Evolutionary conservation across 176 grass and related monocot genomes (phyloP).

Genomic region (Phoenix dactylifera): DNA sequence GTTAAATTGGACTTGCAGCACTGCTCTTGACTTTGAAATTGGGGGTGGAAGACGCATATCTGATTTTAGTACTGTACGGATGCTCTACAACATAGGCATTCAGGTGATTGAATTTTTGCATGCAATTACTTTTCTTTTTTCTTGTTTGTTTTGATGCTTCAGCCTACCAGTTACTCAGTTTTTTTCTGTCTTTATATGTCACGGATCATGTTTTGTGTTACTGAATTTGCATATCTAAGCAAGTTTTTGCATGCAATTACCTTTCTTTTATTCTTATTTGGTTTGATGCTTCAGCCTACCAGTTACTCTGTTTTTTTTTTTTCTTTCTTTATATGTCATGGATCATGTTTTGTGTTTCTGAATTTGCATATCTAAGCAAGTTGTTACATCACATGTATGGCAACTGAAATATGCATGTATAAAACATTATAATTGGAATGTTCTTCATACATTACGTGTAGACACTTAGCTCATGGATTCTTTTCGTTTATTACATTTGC

Average conservation of each 20-base stretch:
- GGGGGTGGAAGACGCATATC: slow-evolving; percentile 86
- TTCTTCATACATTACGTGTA: no score
- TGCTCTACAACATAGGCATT: slow-evolving; percentile 91
- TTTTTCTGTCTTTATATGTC: slow-evolving; percentile 4
- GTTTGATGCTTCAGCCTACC: background rate
- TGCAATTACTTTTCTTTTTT: background rate
- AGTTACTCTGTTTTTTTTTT: background rate
- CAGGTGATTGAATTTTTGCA: slow-evolving; percentile 45
- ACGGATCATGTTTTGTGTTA: no score
- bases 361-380: no score
- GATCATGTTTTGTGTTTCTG: no score
- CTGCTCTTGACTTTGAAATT: slow-evolving; percentile 86
- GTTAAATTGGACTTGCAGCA: slow-evolving; percentile 41
- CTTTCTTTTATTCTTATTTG: background rate
- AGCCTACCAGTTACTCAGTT: background rate
- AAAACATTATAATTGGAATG: no score
- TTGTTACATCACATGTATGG: no score
- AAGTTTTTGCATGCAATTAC: background rate
- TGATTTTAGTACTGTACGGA: slow-evolving; percentile 78
- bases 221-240: no score
- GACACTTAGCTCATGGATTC: no score
- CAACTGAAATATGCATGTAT: no score
- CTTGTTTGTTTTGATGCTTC: background rate
- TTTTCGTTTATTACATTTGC: no score
- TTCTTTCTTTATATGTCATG: background rate